Base-by-base conservation (phyloP, 805 yeast genomes). In the Monosporozyma aerobia region DNA sequence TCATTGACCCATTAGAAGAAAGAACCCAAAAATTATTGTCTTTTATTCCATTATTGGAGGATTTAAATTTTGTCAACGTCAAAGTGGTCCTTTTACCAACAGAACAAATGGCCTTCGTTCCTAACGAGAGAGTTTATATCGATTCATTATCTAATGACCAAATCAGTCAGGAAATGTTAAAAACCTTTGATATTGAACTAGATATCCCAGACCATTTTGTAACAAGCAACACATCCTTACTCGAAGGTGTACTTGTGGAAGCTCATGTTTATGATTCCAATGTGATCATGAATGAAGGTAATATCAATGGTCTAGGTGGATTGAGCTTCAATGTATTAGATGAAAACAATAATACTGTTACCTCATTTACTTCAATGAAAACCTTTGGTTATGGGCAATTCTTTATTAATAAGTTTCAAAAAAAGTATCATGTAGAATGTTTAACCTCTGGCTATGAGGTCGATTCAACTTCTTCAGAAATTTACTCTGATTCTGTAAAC, bases 361-460 rank as follows among this genome's bases (percentile, higher is more conserved):
- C 76, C 0, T 88, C 82, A 57, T 84, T 96, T 0, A 72, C 69
- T 40, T 81, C 90, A 1, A 86, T 92, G 94, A 77, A 83, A 1
- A 83, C 86, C 41, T 73, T 84, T 56, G 97, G 97, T 0, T 92
- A 92, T 66, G 79, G 85, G 51, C 97, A 90, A 67, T 71, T 94
- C 47, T 56, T 54, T 22, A 37, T 57, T 2, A 45, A 52, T 11
- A 33, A 49, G 3, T 49, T 61, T 7, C 52, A 48, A 14, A 40
- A 48, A 1, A 54, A 53, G 2, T 57, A 50, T 33, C 48, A 52
- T 7, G 35, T 69, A 14, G 51, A 53, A 39, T 57, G 63, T 47
- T 59, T 62, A 47, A 59, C 62, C 27, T 44, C 59, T 3, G 51
- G 54, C 23, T 66, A 55, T 51, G 50, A 54, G 16, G 64, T 69